Base-by-base conservation (phyloP, 2,329 filamentous ascomycete species). In the Pseudogymnoascus sp. region DNA sequence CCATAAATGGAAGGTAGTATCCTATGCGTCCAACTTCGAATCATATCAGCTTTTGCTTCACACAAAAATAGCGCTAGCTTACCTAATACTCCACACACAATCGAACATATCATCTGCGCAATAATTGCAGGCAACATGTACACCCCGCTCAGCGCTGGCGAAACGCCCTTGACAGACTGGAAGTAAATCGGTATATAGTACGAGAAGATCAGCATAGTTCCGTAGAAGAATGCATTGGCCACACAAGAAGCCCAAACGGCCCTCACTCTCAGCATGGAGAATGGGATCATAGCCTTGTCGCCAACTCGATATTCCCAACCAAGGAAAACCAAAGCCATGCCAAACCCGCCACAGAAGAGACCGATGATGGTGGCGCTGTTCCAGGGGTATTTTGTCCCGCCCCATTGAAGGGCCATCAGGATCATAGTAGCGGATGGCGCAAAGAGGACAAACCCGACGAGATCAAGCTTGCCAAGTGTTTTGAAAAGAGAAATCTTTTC, bases 391-490 rank as follows among this genome's bases (percentile, higher is more conserved):
- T 65, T 69, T 1, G 59, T 68, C 9, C 73, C 73, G 21, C 74
- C 74, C 72, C 72, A 75, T 64, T 75, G 68, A 4, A 76, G 65
- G 9, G 74, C 74, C 3, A 76, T 67, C 4, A 75, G 65, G 34
- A 75, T 25, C 75, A 69, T 37, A 67, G 75, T 49, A 70, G 69
- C 18, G 69, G 65, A 14, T 71, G 69, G 64, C 65, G 75, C 72
- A 18, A 77, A 70, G 43, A 77, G 65, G 14, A 69, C 59, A n/a
- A 72, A 71, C 3, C 75, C 75, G 0, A 68, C 12, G 1, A 75
- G 53, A 62, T 77, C 75, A 21, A 77, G 68, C 42, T 72, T 66
- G 21, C 38, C 23, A 36, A 68, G 34, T 37, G 63, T 62, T n/a
- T 64, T 40, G 9, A 53, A 3, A 34, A 62, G 5, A 62, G 43